A percentile compares a stretch with the other conserved stretches of the same genome.
Evolutionary conservation across 108 stramenopile genomes (phyloP).

Genomic region (Skeletonema menzelii): DNA sequence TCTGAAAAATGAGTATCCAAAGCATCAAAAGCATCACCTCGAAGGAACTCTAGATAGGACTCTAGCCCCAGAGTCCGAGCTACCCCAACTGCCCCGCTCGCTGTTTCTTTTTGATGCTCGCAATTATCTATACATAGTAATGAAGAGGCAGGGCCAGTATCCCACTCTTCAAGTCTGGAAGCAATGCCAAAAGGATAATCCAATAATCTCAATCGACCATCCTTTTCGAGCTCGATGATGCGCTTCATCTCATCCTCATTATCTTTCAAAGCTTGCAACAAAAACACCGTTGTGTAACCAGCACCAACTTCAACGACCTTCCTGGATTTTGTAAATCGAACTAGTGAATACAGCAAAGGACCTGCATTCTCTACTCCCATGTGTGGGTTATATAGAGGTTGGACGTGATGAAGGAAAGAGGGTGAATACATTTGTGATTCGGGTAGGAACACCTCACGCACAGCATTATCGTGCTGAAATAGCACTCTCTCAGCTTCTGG

Average conservation of each 20-base stretch:
- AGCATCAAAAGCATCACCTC: conserved; percentile 78
- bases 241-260: conserved; percentile 78
- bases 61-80: conserved; percentile 73
- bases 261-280: conserved; percentile 78
- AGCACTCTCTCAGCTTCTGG: conserved; percentile 24
- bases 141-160: conserved; percentile 19
- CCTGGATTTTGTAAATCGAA: conserved; percentile 71
- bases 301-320: conserved; percentile 83
- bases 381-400: conserved; percentile 71
- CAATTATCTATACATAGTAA: conserved; percentile 85
- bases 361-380: conserved; percentile 89
- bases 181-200: conserved; percentile 71
- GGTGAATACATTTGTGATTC: conserved; percentile 42
- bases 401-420: conserved; percentile 58
- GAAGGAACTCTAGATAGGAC: conserved; percentile 54
- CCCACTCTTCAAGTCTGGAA: conserved; percentile 23
- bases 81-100: conserved; percentile 61
- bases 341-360: conserved; percentile 65
- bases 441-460: conserved; percentile 66
- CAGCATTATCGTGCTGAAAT: conserved; percentile 61
- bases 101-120: conserved; percentile 79
- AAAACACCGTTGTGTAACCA: conserved; percentile 81
- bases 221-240: conserved; percentile 49
- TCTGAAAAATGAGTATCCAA: conserved; percentile 44
- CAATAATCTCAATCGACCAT: conserved; percentile 56